A percentile compares a stretch with the other conserved stretches of the same genome.
Evolutionary conservation across 768 basidiomycete genomes (phyloP).

Genomic region (Crassisporium funariophilum): DNA sequence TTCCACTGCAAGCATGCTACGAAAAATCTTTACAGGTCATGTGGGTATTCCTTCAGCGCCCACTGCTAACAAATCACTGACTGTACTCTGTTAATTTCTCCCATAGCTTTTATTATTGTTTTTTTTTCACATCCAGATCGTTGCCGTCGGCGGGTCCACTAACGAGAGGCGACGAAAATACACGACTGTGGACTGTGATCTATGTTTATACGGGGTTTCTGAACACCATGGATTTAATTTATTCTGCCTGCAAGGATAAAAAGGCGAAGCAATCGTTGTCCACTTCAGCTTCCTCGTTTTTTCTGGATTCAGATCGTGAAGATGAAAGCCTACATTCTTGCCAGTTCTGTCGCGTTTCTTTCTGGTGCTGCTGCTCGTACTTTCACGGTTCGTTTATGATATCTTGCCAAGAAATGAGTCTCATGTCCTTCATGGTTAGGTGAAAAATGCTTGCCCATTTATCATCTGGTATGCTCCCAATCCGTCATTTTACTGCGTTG

Average conservation of each 20-base stretch:
- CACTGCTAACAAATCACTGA: no score
- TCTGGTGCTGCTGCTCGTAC: slow-evolving; percentile 50
- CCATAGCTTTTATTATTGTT: no score
- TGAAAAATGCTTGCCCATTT: slow-evolving; percentile 65
- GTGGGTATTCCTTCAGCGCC: no score
- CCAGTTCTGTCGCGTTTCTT: slow-evolving; percentile 28
- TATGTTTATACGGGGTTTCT: not conserved
- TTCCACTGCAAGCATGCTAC: no score
- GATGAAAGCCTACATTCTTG: slow-evolving; percentile 32
- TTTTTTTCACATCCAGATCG: no score
- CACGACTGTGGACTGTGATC: no score
- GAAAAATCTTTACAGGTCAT: no score
- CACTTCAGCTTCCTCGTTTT: not conserved
- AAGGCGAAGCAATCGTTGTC: no score
- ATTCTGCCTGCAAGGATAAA: no score
- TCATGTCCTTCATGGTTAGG: slow-evolving; percentile 24
- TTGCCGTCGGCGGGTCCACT: no score
- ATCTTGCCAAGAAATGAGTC: not conserved
- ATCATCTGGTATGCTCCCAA: slow-evolving; percentile 55
- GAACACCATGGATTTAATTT: not conserved
- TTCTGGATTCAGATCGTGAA: slow-evolving; percentile 1
- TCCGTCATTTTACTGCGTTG: not conserved
- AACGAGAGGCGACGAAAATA: no score
- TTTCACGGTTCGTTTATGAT: slow-evolving; percentile 50
- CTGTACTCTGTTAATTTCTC: no score